These are phyloP conservation scores for Gaertneriomyces semiglobifer DNA, from an alignment of 192 early-diverging fungal genomes.

Conservation along the genomic window DNA sequence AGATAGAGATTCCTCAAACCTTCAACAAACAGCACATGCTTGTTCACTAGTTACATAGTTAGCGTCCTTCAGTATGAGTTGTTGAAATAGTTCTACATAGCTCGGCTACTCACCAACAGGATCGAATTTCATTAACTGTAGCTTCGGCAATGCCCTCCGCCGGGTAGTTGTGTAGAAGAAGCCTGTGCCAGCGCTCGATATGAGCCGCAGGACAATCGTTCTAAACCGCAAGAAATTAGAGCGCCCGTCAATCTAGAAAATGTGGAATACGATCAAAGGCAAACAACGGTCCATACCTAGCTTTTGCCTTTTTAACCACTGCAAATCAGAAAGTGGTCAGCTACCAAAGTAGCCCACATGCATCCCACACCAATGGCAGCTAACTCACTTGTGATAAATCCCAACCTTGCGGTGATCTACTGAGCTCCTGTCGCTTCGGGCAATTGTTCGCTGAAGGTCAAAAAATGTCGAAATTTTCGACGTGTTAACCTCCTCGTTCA, in stretches of 20 bases:
- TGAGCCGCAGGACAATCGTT: slow-evolving; percentile 79
- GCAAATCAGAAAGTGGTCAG: not conserved
- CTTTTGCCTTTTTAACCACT: slow-evolving; percentile 32
- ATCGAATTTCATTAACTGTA: slow-evolving; percentile 92
- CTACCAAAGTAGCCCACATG: too few species aligned
- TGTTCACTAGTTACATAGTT: slow-evolving; percentile 56
- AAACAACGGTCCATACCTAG: slow-evolving; percentile 4
- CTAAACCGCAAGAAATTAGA: slow-evolving; percentile 24
- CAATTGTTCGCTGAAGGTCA: too few species aligned
- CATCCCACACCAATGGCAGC: too few species aligned
- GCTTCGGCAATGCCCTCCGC: slow-evolving; percentile 72
- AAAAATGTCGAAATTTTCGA: too few species aligned
- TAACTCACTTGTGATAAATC: too few species aligned
- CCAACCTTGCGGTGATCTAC: too few species aligned
- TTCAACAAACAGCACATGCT: slow-evolving; percentile 85
- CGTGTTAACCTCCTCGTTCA: too few species aligned
- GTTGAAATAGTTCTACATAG: not conserved
- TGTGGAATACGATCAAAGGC: too few species aligned
- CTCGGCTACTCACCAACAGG: slow-evolving; percentile 61
- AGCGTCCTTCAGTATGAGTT: not conserved
- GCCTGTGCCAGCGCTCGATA: slow-evolving; percentile 87
- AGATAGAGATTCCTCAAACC: slow-evolving; percentile 49
- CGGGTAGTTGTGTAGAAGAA: slow-evolving; percentile 83
- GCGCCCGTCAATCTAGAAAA: too few species aligned
- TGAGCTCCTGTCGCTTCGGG: too few species aligned